Evolutionary conservation across 768 basidiomycete species (phyloP), one percentile per base, ranked within the genome.

Genomic region (Exidia glandulosa): DNA sequence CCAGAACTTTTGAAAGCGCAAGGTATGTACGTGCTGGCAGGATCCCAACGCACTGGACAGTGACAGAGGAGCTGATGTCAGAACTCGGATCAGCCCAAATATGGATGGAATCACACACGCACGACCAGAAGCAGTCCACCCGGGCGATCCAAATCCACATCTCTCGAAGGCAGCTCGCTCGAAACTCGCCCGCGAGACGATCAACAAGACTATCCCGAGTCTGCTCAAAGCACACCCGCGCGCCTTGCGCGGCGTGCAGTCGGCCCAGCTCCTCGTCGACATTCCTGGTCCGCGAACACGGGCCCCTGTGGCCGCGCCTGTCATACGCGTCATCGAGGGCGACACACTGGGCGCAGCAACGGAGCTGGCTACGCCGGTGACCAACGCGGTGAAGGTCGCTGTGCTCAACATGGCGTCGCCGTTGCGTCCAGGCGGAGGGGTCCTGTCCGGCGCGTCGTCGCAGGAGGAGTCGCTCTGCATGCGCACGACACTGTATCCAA

Each of bases 381-480:
- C 36, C 10, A 10, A 9, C 9, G 36, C 36, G 19, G 36, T 9
- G 9, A 9, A 19, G 36, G 36, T 37, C 10, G 36, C 10, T 37
- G 19, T 37, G 10, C 36, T 37, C 36, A 37, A 37, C 36, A 37
- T 37, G 36, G 36, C 36, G 19, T 37, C 36, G 10, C 36, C 36
- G 19, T 19, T 37, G 10, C 9, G 36, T 10, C 36, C 36, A 37
- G 36, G 36, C 19, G 36, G 36, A 37, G 36, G 36, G 19, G 10
- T 37, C 36, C 36, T 37, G 36, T 10, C 36, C 36, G 36, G 36
- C 36, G 36, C 36, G 10, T 37, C 36, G 10, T n/a, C 36, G 12
- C 54, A 77, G 76, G 78, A 78, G 68, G 77, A 79, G 65, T 75
- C 77, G 0, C 69, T 79, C 0, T 79, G 78, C 61, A 79, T 78